phyloP scores from a whole-genome alignment of 768 basidiomycete species.

The Lentinula guzmanii region DNA sequence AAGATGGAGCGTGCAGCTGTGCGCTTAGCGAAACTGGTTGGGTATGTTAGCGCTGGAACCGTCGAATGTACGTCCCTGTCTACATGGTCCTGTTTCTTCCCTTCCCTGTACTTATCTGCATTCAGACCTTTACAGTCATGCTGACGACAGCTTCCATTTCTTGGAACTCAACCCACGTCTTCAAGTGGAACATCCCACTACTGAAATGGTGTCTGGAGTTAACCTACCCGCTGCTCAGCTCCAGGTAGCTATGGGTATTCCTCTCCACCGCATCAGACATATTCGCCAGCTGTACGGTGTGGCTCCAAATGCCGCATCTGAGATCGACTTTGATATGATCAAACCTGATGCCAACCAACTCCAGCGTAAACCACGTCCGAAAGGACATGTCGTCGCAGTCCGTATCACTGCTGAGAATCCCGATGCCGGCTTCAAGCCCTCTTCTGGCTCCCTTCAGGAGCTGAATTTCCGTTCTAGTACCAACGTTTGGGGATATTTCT shows the following conservation, averaged over 20 bases:
- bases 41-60: constrained; percentile 98
- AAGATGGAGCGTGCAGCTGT: constrained; percentile 99
- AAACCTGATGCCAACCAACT: constrained; percentile 82
- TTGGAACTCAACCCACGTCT: constrained; percentile 98
- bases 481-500: constrained; percentile 99
- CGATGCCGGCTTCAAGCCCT: constrained; percentile 99
- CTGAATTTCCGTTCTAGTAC: constrained; percentile 99
- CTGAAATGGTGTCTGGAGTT: constrained; percentile 99
- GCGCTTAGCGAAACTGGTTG: constrained; percentile 95
- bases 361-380: constrained; percentile 93
- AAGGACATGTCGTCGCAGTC: constrained; percentile 98
- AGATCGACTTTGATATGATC: constrained; percentile 95
- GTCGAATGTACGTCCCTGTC: constrained; percentile 73
- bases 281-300: constrained; percentile 96
- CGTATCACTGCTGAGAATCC: constrained; percentile 99
- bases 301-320: constrained; percentile 79
- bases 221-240: constrained; percentile 97
- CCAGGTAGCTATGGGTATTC: constrained; percentile 97
- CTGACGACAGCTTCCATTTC: constrained; percentile 94
- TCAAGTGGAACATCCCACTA: constrained; percentile 99
- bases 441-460: constrained; percentile 93
- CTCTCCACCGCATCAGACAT: constrained; percentile 90
- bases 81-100: neutral
- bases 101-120: neutral
- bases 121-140: constrained; percentile 88